Evolutionary conservation across 257 asterid genomes (phyloP), one percentile per base, ranked within the genome.

Genomic region (Nicotiana obtusifolia): DNA sequence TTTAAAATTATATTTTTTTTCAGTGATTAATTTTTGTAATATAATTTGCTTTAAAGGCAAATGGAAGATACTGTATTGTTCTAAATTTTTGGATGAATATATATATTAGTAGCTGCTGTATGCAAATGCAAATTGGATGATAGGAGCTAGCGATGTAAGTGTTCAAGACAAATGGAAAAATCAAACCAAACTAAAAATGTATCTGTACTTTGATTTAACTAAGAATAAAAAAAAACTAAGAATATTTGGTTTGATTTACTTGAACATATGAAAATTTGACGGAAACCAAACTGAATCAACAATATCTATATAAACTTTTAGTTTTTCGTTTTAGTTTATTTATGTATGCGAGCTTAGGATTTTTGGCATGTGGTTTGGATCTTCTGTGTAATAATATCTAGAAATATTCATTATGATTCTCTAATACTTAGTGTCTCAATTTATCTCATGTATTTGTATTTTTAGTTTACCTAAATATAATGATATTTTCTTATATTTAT

Each of bases 21-120:
- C 1, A 13, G 57, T 49, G 79, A 73, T 73, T 75, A 8, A 49
- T 75, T 75, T 52, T 75, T 75, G 80, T 75, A 75, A 75, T 49
- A 49, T 75, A 24, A 75, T 75, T 47, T 49, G 44, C 79, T 65
- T 10, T 1, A 65, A 65, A 6, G 22, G 75, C 49, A 31, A 31
- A 31, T 16, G 24, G 47, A 49, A 47, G 15, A 75, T 75, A 75
- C 80, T 49, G 16, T 52, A 52, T 52, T 52, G 60, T 75, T 49
- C 62, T 75, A 5, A 24, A 24, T 75, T 75, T 75, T 24, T 26
- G 62, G 78, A 26, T 49, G 44, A 24, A 24, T 24, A 30, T 52
- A 49, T 73, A 73, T 47, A 73, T 73, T 19, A 56, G 62, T 73
- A 47, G 37, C 14, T 47, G 41, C 8, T 49, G 9, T 24, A 73